Evolutionary conservation across 2,329 filamentous ascomycete species (phyloP), one percentile per base, ranked within the genome.

Genomic region (Exutisphaerella laricina): DNA sequence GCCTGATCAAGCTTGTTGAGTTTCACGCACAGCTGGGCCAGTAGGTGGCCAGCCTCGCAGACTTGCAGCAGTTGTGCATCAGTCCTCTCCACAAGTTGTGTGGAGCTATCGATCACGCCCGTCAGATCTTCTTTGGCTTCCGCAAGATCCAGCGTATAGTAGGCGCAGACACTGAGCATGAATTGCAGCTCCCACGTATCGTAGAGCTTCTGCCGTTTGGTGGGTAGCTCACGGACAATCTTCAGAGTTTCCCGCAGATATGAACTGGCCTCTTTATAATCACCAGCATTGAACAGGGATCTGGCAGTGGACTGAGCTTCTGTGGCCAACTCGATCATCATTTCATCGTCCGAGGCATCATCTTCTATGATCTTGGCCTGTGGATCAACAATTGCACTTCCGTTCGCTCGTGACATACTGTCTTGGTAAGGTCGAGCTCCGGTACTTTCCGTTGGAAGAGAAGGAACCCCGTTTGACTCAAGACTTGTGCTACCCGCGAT

Each of bases 161-260:
- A 60, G 17, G 57, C 41, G 37, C 57, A 60, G 31, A 59, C 48
- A 26, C 55, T 56, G 18, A 61, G 52, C 39, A 51, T 56, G 36
- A 56, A 61, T n/a, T 57, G 50, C 10, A 61, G 39, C 44, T 43
- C 46, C 38, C 54, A 59, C 2, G 56, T 40, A 37, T 60, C 48
- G 41, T 52, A 59, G 14, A 57, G 55, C 25, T 33, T 31, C 4
- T 54, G 51, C 34, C 49, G 53, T 29, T 45, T 39, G 10, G 32
- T 36, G 13, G 55, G 39, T 26, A 60, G 48, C 30, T 54, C 48
- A 16, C 56, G 51, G 16, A 60, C 30, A 34, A 57, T 44, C 33
- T 45, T 54, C 9, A 62, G 29, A 12, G 56, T 56, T 48, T 61
- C 58, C 42, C 54, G 50, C 10, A 62, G 51, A 18, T 60, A 49